A percentile compares a stretch with the other conserved stretches of the same genome.
Conservation (phyloP, 163 green algal genomes). For the Chlorella variabilis region DNA sequence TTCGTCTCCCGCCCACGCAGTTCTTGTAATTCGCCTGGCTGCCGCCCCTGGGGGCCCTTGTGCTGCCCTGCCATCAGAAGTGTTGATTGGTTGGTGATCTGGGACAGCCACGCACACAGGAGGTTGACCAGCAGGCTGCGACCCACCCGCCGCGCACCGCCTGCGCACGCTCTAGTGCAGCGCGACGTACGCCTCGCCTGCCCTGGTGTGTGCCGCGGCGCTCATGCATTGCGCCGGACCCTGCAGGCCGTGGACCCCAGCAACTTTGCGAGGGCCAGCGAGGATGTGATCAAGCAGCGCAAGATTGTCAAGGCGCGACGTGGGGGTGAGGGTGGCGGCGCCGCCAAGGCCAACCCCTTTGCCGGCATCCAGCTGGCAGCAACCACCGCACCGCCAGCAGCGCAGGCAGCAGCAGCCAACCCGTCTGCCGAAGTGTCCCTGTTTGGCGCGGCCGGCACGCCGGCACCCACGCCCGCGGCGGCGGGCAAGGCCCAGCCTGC, state of each 20-base stretch:
- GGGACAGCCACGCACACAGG: no score
- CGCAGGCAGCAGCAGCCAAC: constrained; percentile 34
- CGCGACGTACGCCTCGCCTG: no score
- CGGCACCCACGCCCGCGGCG: constrained; percentile 11
- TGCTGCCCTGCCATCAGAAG: no score
- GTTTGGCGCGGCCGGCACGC: not conserved
- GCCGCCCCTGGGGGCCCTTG: no score
- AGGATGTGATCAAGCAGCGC: constrained; percentile 61
- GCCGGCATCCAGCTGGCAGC: constrained; percentile 41
- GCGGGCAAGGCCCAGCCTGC: constrained; percentile 17
- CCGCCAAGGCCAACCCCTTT: constrained; percentile 51
- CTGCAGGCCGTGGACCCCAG: constrained; percentile 41
- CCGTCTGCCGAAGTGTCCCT: constrained; percentile 47
- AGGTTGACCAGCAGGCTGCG: no score
- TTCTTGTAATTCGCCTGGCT: no score
- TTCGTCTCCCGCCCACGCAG: no score
- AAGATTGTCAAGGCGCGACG: constrained; percentile 64
- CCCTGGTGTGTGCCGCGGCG: not conserved
- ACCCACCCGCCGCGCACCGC: not conserved
- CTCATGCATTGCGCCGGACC: no score
- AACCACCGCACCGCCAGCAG: constrained; percentile 4
- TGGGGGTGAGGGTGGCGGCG: not conserved
- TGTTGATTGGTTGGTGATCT: no score
- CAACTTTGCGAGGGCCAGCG: constrained; percentile 58
- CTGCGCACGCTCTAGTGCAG: not conserved